Evolutionary conservation across 2,329 filamentous ascomycete genomes (phyloP), one percentile per base, ranked within the genome.

Genomic region (Penicillium occitanis): DNA sequence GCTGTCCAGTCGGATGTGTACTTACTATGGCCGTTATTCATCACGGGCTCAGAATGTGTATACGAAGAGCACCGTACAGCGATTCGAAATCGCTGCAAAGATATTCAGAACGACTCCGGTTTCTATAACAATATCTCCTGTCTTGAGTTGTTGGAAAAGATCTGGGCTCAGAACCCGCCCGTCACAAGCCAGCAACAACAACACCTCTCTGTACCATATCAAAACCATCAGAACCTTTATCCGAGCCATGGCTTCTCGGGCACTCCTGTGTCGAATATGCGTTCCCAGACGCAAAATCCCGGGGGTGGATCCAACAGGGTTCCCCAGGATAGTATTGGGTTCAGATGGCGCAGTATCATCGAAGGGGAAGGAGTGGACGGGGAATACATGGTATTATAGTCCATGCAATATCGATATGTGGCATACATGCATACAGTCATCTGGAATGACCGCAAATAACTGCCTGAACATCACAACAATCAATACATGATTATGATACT

Each of bases 81-180:
- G 66, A 90, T 97, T 62, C 88, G 93, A 63, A 85, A 87, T 70
- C 90, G 93, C 71, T 96, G 92, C 79, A 85, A 89, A 53, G 92
- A 94, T 74, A 94, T 97, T 70, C 93, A 94, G 83, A 87, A 88
- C 35, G 90, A 94, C 70, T 94, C 91, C 63, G 93, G 93, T 0
- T 97, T 97, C 79, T 91, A 93, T 83, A 97, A 97, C 79, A 97
- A 97, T 75, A 85, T 96, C 48, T 90, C 91, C 6, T 92, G 91
- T 7, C 84, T 97, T 30, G 91, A 95, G 72, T 88, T 97, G 3
- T 80, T 97, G 50, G 93, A 97, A 81, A 88, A 89, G 72, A 85
- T 96, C 17, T 97, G 94, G 93, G 83, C 83, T 13, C 85, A 73
- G 22, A 71, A 74, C 19, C 63, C 66, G 13, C 42, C 57, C 22